These are phyloP conservation scores for Fragaria iinumae DNA, from an alignment of 306 rosid genomes.

Conservation along the genomic window DNA sequence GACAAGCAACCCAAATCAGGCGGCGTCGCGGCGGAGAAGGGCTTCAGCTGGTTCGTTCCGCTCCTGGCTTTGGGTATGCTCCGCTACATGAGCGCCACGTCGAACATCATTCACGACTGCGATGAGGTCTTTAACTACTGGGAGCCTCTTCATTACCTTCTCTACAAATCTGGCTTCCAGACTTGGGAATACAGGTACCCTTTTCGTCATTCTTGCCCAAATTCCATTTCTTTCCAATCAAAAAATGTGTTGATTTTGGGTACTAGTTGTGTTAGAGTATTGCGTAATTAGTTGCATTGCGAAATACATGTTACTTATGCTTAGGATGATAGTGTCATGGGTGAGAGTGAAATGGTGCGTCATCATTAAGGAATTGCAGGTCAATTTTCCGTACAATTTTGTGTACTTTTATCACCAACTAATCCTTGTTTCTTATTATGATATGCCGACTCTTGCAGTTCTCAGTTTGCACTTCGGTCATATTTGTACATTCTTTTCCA, in stretches of 20 bases:
- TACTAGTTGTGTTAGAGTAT: too few species aligned
- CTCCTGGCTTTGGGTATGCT: conserved; percentile 59
- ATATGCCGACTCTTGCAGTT: conserved; percentile 56
- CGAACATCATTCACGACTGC: conserved; percentile 93
- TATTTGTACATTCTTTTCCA: conserved; percentile 85
- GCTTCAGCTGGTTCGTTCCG: conserved; percentile 67
- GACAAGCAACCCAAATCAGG: conserved; percentile 50
- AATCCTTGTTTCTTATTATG: conserved; percentile 1
- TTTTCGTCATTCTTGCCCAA: background rate
- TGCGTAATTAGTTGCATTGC: too few species aligned
- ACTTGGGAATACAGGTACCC: conserved; percentile 92
- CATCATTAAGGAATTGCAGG: too few species aligned
- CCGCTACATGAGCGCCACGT: conserved; percentile 87
- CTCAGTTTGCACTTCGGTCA: conserved; percentile 94
- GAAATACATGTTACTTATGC: too few species aligned
- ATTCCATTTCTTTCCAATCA: background rate
- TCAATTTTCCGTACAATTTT: background rate
- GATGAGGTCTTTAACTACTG: conserved; percentile 98
- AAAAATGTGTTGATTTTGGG: too few species aligned
- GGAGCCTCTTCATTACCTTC: conserved; percentile 98
- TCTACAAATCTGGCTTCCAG: conserved; percentile 90
- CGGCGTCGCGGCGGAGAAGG: conserved; percentile 33
- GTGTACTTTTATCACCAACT: background rate
- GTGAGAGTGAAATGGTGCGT: too few species aligned
- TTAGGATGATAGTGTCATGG: too few species aligned